These are phyloP conservation scores for Brassica incana DNA, from an alignment of 345 rosid genomes.

Conservation along the genomic window DNA sequence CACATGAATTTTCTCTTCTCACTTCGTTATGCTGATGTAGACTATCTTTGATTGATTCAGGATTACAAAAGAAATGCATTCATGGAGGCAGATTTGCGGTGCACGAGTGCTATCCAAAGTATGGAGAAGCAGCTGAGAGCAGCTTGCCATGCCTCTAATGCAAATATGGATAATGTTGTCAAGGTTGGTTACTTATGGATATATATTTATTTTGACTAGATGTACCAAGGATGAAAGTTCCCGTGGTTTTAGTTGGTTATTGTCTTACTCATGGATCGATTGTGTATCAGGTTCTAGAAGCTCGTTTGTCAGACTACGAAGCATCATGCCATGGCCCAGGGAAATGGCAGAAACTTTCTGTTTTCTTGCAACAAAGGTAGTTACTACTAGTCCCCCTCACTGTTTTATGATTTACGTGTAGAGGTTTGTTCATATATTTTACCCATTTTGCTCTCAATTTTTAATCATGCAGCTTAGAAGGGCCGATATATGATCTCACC, in stretches of 20 bases:
- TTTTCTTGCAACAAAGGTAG: slow-evolving; percentile 86
- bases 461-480: slow-evolving; percentile 69
- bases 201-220: not conserved
- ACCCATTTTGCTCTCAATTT: not conserved
- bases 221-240: not conserved
- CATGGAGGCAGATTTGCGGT: slow-evolving; percentile 86
- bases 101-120: slow-evolving; percentile 69
- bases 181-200: slow-evolving; percentile 57
- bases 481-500: slow-evolving; percentile 79
- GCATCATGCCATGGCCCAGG: slow-evolving; percentile 79
- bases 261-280: not conserved
- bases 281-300: slow-evolving; percentile 76
- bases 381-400: not conserved
- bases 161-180: slow-evolving; percentile 69
- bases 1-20: not conserved
- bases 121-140: slow-evolving; percentile 92
- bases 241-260: not conserved
- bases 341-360: slow-evolving; percentile 89
- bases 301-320: slow-evolving; percentile 74
- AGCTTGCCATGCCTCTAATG: slow-evolving; percentile 89
- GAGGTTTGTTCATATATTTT: not conserved
- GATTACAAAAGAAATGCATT: slow-evolving; percentile 75
- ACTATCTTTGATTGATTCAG: slow-evolving; percentile 45
- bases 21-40: slow-evolving; percentile 10
- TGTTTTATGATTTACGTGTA: not conserved